These are phyloP conservation scores for Fusarium heterosporum DNA, from an alignment of 2,329 filamentous ascomycete genomes.

Conservation along the genomic window DNA sequence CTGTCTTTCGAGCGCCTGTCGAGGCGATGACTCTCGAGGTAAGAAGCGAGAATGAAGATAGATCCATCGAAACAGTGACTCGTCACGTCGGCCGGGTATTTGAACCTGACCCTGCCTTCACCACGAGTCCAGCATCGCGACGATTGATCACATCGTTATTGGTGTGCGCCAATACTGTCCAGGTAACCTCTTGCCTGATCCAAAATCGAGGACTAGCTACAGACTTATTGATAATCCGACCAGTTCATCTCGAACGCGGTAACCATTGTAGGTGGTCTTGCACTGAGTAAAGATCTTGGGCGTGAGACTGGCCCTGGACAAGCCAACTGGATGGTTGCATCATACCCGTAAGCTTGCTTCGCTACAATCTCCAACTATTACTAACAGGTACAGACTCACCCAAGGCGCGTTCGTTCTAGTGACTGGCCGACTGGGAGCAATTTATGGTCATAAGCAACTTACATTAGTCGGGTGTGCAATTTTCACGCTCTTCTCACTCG, in stretches of 20 bases:
- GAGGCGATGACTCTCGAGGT: not conserved
- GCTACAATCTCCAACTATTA: fast-evolving
- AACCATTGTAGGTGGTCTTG: conserved; percentile 14
- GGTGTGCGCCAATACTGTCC: conserved; percentile 20
- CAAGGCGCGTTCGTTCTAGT: conserved; percentile 66
- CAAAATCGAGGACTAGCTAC: fast-evolving
- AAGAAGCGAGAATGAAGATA: not conserved
- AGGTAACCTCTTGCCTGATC: not conserved
- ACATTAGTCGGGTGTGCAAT: conserved; percentile 56
- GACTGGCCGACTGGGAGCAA: conserved; percentile 62
- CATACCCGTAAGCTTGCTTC: not conserved
- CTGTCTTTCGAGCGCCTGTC: not conserved
- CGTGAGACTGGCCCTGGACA: conserved; percentile 19
- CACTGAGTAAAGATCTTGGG: conserved; percentile 10
- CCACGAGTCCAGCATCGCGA: conserved; percentile 6
- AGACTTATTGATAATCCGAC: fast-evolving
- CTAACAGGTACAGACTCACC: conserved; percentile 53
- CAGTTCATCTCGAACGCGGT: conserved; percentile 18
- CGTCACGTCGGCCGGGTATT: not conserved
- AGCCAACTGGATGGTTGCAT: conserved; percentile 23
- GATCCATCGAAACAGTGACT: not conserved
- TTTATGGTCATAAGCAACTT: conserved; percentile 64
- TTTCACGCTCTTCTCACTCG: conserved; percentile 58
- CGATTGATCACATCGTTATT: conserved; percentile 11
- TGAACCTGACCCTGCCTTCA: conserved; percentile 16